Base-by-base conservation (phyloP, 306 rosid genomes). In the Quercus agrifolia region DNA sequence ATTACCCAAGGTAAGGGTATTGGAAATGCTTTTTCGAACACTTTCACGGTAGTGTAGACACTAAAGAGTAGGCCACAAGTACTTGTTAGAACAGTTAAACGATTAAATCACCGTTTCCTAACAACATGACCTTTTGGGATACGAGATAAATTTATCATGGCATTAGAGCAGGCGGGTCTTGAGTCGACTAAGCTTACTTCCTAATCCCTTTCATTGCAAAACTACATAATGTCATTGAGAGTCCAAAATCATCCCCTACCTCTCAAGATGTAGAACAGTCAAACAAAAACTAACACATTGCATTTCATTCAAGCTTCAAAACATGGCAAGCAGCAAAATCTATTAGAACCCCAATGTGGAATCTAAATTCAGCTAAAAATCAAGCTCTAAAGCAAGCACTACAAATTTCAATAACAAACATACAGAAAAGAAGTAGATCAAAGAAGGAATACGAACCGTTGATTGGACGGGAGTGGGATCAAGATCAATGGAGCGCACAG, bases 401-500 rank as follows among this genome's bases (percentile, higher is more conserved):
- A 35, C 41, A 35, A 35, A 35, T 35, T 35, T 6, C 41, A 35
- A 35, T 35, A 35, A 35, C 8, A 35, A 35, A 35, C 6, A 35
- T 35, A 35, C 41, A 19, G 18, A 46, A 9, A 67, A 35, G 20
- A 15, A 20, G 52, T 35, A 10, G 5, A 6, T 18, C 25, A n/a
- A 68, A 35, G 49, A 57, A 75, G 61, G 46, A 76, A 27, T 14
- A 89, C 98, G 28, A 75, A 93, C 99, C 86, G 94, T 83, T 59
- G 96, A 93, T 85, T 88, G 92, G 14, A 91, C 74, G 5, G 97
- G 85, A 82, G 92, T 88, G 5, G 94, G 92, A 80, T 96, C 94
- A 19, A 93, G 87, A 85, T 85, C 86, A 79, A 96, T 74, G 56
- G 98, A 89, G 71, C 89, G 96, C 33, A 91, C 92, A 33, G 98